Evolutionary conservation across 345 rosid genomes (phyloP).

Genomic region (Syzygium aromaticum): DNA sequence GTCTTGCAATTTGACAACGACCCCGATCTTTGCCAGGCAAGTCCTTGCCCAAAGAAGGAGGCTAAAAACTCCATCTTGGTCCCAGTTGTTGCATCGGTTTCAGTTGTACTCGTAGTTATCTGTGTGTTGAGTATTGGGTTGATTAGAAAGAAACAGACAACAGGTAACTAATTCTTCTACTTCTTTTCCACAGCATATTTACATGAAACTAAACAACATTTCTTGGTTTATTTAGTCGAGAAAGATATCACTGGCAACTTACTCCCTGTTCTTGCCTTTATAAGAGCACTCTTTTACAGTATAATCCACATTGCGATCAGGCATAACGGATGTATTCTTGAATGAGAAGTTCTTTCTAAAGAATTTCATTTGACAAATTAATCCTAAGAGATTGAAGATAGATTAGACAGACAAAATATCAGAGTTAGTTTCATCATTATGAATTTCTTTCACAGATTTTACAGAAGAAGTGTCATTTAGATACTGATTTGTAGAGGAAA

Average conservation of each 20-base stretch:
- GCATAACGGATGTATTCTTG: neutral
- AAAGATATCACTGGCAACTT: neutral
- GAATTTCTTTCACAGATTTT: no score
- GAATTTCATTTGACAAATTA: neutral
- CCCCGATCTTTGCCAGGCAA: neutral
- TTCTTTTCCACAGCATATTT: neutral
- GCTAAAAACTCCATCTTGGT: slow-evolving; percentile 1
- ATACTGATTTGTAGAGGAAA: no score
- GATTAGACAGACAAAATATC: neutral
- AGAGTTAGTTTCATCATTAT: rapidly evolving
- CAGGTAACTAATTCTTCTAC: neutral
- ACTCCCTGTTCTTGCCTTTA: neutral
- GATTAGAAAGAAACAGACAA: slow-evolving; percentile 13
- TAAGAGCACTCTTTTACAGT: neutral
- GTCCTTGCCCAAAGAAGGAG: neutral
- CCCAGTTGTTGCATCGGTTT: slow-evolving; percentile 24
- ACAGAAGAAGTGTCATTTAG: no score
- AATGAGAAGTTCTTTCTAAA: neutral
- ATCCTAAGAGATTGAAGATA: neutral
- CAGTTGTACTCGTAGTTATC: slow-evolving; percentile 9
- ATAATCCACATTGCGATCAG: neutral
- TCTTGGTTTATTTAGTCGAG: neutral
- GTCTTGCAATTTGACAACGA: slow-evolving; percentile 27
- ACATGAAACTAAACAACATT: no score
- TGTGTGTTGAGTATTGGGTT: slow-evolving; percentile 1